Evolutionary conservation across 345 rosid species (phyloP), one percentile per base, ranked within the genome.

Genomic region (Alliaria petiolata): DNA sequence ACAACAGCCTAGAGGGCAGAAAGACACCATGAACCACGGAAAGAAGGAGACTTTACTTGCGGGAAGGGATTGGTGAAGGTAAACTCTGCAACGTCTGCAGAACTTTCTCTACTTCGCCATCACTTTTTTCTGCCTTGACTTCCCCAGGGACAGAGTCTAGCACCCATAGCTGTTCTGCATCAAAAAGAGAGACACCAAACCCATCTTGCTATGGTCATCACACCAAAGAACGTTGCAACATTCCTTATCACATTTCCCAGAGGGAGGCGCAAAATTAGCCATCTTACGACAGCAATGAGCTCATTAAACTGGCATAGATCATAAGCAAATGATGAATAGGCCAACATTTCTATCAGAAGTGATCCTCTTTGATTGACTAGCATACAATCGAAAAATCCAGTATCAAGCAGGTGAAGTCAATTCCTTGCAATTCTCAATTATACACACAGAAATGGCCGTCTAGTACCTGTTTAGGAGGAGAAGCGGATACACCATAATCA

Each of bases 161-260:
- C 42, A 91, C 91, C 97, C 95, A 89, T 59, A 93, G 62, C 98
- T 93, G 96, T 58, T 87, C 95, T 89, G 98, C 91, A 86, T 75
- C 89, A 81, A 83, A 64, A 70, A 35, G 36, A 59, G n/a, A n/a
- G n/a, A n/a, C n/a, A n/a, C n/a, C n/a, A n/a, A n/a, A n/a, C n/a
- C n/a, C n/a, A n/a, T n/a, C n/a, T n/a, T n/a, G 57, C 69, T 59
- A 43, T 20, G n/a, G 16, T 75, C 56, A 67, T 58, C 78, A 51
- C 20, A 49, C 57, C 69, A 34, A 65, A 36, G 31, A 28, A 14
- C 6, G 5, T 16, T 7, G 10, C 44, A 10, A 57, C 16, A 59
- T 8, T 59, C 31, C 10, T 47, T n/a, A 42, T 62, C 33, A 40
- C n/a, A n/a, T 51, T 12, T 22, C 19, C 3, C 33, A 55, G 1